Conservation (phyloP, 2,329 filamentous ascomycete genomes). For the Paramyrothecium roridum region DNA sequence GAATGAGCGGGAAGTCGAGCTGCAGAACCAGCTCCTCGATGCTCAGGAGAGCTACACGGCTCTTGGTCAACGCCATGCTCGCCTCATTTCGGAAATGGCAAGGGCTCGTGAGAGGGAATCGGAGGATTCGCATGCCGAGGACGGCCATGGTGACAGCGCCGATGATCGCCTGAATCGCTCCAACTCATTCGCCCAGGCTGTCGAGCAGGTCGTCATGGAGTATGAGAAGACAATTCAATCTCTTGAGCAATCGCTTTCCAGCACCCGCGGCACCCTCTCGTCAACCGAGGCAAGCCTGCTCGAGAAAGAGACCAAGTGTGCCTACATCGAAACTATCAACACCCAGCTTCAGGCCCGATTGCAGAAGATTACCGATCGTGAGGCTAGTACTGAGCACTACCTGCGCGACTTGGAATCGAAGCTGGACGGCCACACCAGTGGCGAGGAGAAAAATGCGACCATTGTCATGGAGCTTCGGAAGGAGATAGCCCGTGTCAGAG, state of each 20-base stretch:
- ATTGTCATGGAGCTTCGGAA: slow-evolving; percentile 86
- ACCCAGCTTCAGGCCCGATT: slow-evolving; percentile 82
- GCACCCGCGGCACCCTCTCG: slow-evolving; percentile 78
- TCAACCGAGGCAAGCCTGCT: slow-evolving; percentile 81
- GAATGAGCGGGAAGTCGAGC: slow-evolving; percentile 80
- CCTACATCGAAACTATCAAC: slow-evolving; percentile 90
- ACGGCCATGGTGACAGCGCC: slow-evolving; percentile 68
- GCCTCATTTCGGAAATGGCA: slow-evolving; percentile 88
- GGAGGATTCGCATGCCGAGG: slow-evolving; percentile 56
- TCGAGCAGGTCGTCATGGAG: slow-evolving; percentile 93
- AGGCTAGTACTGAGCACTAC: slow-evolving; percentile 88
- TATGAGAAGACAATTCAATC: slow-evolving; percentile 98
- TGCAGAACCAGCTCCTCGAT: slow-evolving; percentile 92
- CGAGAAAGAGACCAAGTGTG: slow-evolving; percentile 91
- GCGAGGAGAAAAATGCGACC: slow-evolving; percentile 87
- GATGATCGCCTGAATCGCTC: slow-evolving; percentile 89
- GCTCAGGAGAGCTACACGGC: slow-evolving; percentile 92
- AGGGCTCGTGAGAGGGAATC: slow-evolving; percentile 72
- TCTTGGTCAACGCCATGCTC: slow-evolving; percentile 90
- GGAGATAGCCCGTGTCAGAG: slow-evolving; percentile 81
- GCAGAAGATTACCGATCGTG: slow-evolving; percentile 90
- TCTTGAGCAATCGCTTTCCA: slow-evolving; percentile 86
- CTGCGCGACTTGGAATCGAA: slow-evolving; percentile 88
- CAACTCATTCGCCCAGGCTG: slow-evolving; percentile 91
- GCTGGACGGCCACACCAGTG: slow-evolving; percentile 84